Base-by-base conservation (phyloP, 2,329 filamentous ascomycete genomes). In the Eutypella sp. region DNA sequence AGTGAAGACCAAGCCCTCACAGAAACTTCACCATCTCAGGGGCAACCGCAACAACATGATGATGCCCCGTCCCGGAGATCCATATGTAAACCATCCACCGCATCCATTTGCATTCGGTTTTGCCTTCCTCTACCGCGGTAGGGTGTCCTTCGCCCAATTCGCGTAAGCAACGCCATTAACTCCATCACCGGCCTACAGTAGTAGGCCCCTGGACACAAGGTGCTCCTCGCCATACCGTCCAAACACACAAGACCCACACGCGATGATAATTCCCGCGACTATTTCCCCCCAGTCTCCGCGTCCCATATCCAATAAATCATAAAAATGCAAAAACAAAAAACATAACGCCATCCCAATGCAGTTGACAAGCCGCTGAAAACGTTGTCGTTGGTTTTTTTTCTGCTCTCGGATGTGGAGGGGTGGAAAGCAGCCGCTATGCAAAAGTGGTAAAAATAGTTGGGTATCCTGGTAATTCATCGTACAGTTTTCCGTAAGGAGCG, bases 341-440 rank as follows among this genome's bases (percentile, higher is more conserved):
- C 62, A 31, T 52, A 64, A 63, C 61, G 58, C 62, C 61, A 53
- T 49, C 55, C 57, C 55, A 57, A 64, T 65, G 62, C 62, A 56
- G 55, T 40, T 57, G 55, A 59, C 56, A 48, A 52, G 57, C 58
- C 57, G 51, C 54, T 54, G 53, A 51, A 36, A 43, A 56, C 48
- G 53, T 58, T 55, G 55, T 54, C 49, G 42, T 51, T n/a, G n/a
- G n/a, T n/a, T n/a, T n/a, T n/a, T n/a, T 58, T 60, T 60, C 53
- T 50, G 47, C 50, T 53, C 53, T 56, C 57, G 46, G 46, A 39
- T 24, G 20, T 56, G 52, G 46, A 57, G 62, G 55, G 53, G 47
- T 46, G 58, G 52, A 61, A 69, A 70, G 71, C 68, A 74, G 71
- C 72, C 73, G 75, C 74, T 76, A 77, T 78, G 74, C 74, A 76